phyloP scores from a whole-genome alignment of 495 filamentous ascomycete species.

The Viridothelium virens region DNA sequence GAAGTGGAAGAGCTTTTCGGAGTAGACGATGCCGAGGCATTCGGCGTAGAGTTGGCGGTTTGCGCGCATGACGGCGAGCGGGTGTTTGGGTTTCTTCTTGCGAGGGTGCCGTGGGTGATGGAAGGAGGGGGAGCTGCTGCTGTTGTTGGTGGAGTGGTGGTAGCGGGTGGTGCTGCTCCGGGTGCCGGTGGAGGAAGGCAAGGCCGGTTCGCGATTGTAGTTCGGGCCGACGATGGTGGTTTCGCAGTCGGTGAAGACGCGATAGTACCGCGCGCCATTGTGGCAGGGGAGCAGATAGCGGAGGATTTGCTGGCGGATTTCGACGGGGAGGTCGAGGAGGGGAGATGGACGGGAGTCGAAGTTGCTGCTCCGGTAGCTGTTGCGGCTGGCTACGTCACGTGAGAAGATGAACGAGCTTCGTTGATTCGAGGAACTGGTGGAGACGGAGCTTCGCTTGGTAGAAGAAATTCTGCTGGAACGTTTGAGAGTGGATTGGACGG shows the following conservation, averaged over 20 bases:
- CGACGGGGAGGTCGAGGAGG: slow-evolving; percentile 34
- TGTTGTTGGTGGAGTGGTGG: neutral
- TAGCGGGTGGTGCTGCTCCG: neutral
- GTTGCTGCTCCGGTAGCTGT: neutral
- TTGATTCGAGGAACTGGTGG: neutral
- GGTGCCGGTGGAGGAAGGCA: neutral
- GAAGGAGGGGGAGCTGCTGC: neutral
- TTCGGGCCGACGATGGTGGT: slow-evolving; percentile 7
- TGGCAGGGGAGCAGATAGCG: slow-evolving; percentile 29
- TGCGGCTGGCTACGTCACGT: slow-evolving; percentile 2
- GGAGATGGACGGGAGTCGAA: neutral
- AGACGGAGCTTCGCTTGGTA: slow-evolving; percentile 3
- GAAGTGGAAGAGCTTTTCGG: slow-evolving; percentile 31
- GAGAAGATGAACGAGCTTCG: neutral
- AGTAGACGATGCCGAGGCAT: slow-evolving; percentile 26
- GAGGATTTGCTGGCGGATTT: slow-evolving; percentile 36
- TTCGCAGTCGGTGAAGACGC: slow-evolving; percentile 28
- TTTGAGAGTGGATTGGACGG: neutral
- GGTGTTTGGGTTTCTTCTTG: slow-evolving; percentile 7
- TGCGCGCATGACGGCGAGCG: slow-evolving; percentile 26
- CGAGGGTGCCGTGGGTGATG: neutral
- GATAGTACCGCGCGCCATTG: neutral
- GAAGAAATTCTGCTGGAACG: slow-evolving; percentile 4
- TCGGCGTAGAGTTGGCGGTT: slow-evolving; percentile 29
- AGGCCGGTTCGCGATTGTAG: slow-evolving; percentile 19